Conservation (phyloP, 208 protist species). For the Kentomonas sorsogonicus region DNA sequence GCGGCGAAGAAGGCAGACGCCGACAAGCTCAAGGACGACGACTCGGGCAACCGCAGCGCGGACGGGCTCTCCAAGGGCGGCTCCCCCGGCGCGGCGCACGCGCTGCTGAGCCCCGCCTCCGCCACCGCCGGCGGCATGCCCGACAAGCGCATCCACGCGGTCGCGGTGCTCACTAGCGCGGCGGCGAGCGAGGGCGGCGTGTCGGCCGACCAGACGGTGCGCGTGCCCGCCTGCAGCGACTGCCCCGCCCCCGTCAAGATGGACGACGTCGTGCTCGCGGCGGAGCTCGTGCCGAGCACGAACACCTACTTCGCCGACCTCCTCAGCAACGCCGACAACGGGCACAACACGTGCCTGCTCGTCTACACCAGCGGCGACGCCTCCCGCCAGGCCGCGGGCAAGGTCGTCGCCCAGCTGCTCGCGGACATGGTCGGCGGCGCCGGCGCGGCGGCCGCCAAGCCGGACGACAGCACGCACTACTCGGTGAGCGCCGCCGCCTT, state of each 20-base stretch:
- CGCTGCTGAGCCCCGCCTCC: background rate
- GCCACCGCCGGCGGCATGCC: background rate
- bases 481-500: slow-evolving; percentile 3
- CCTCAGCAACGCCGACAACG: too few relatives aligned
- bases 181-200: too few relatives aligned
- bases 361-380: slow-evolving; percentile 4
- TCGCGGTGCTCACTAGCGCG: too few relatives aligned
- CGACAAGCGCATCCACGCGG: too few relatives aligned
- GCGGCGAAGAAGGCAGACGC: background rate
- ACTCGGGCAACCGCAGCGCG: too few relatives aligned
- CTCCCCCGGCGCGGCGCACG: background rate
- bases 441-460: background rate
- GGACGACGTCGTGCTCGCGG: slow-evolving; percentile 31
- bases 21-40: background rate
- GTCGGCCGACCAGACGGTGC: slow-evolving; percentile 1
- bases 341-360: too few relatives aligned
- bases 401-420: slow-evolving; percentile 7
- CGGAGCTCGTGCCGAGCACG: slow-evolving; percentile 22
- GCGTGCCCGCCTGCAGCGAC: too few relatives aligned
- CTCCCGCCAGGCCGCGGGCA: slow-evolving; percentile 18
- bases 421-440: background rate
- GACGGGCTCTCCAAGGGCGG: too few relatives aligned
- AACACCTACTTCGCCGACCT: too few relatives aligned
- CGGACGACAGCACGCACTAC: background rate
- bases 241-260: slow-evolving; percentile 25